Evolutionary conservation across 106 monocot species (phyloP), one percentile per base, ranked within the genome.

Genomic region (Dendrobium nobile): DNA sequence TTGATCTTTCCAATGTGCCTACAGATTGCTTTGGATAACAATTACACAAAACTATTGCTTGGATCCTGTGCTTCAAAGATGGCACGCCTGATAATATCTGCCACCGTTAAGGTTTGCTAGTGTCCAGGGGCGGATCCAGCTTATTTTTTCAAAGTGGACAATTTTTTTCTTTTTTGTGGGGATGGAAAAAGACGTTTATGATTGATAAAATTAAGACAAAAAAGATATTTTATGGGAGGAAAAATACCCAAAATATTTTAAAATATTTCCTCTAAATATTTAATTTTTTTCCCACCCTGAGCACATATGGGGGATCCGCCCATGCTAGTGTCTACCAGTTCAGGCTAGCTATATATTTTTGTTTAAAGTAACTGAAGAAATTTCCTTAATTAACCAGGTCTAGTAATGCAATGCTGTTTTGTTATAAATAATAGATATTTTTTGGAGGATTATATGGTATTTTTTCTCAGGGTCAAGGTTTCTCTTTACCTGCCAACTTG

Each of bases 21-120:
- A 81, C 88, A 99, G 99, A 91, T 99, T 84, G 99, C 99, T 77
- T 78, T 87, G 84, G 93, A 91, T 27, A 87, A 88, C 80, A 93
- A 89, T 54, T 99, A 90, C 37, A 89, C 16, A 65, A 99, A 95
- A 86, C 79, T 99, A 24, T 76, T 99, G 20, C 77, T 99, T 55
- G 99, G 99, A 76, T 90, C 92, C 40, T 95, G 91, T 82, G 84
- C 95, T 54, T 95, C 90, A 47, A 41, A 78, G 77, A 88, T 99
- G 76, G 95, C 99, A 47, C 84, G 91, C 80, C 88, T 90, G 77
- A 84, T 99, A 45, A 54, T 99, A 45, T 93, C 91, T 75, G 87
- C 93, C 55, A 93, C 95, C 27, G 99, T 99, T 33, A 99, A 99
- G 99, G 95, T 99, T 67, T 84, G 84, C 51, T 15, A 75, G 42